Conservation (phyloP, 2,329 filamentous ascomycete genomes). For the Sphaerulina populicola region DNA sequence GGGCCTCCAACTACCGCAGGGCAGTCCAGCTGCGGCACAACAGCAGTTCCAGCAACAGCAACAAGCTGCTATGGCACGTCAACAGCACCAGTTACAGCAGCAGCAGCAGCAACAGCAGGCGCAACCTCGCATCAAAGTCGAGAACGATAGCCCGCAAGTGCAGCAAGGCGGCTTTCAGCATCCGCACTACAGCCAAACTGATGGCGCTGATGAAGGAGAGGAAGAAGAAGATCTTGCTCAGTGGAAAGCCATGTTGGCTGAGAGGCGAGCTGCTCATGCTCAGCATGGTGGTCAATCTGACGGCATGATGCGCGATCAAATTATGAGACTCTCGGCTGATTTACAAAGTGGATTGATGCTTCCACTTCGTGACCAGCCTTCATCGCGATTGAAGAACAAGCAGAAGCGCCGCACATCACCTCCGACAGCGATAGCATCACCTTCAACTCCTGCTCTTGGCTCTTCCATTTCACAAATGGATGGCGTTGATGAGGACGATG, state of each 20-base stretch:
- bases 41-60: constrained; percentile 34
- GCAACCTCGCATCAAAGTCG: constrained; percentile 32
- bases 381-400: constrained; percentile 30
- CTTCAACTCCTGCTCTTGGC: constrained; percentile 1
- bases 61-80: constrained; percentile 33
- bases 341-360: constrained; percentile 74
- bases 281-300: constrained; percentile 53
- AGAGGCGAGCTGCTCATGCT: constrained; percentile 48
- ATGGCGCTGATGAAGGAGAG: constrained; percentile 54
- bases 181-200: constrained; percentile 57
- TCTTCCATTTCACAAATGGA: constrained; percentile 41
- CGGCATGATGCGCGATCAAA: constrained; percentile 58
- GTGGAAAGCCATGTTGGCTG: constrained; percentile 51
- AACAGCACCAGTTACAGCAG: constrained; percentile 31
- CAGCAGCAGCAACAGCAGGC: constrained; percentile 33
- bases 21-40: constrained; percentile 34
- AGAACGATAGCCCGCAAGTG: constrained; percentile 26
- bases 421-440: not conserved
- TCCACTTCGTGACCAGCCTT: constrained; percentile 51
- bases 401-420: constrained; percentile 13
- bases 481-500: constrained; percentile 48
- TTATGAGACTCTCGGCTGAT: constrained; percentile 55
- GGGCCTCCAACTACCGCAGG: constrained; percentile 34
- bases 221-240: constrained; percentile 51
- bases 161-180: constrained; percentile 28